Base-by-base conservation (phyloP, 202 grass and related monocot species). In the Hordeum pubiflorum region DNA sequence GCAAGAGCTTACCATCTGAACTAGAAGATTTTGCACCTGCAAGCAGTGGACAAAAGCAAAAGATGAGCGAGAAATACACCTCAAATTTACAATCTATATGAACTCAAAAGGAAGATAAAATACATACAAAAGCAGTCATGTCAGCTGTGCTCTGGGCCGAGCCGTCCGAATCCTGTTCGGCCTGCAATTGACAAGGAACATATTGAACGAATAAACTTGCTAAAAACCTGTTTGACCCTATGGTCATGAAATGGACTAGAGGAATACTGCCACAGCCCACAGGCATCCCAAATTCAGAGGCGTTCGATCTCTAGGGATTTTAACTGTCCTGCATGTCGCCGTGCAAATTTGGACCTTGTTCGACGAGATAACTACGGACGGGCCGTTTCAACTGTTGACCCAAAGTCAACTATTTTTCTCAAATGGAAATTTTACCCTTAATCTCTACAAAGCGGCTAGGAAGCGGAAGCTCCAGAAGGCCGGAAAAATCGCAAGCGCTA, bases 1-100 rank as follows among this genome's bases (percentile, higher is more conserved):
- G 5, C 38, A 43, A 43, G 26, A 74, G 85, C 82, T 91, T 85
- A 92, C 94, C 94, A 94, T 97, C 81, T 97, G 87, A 73, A 89
- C 32, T 10, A 97, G 91, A 89, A 97, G 91, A 37, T 97, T 91
- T 84, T 97, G 89, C 26, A 97, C 91, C 94, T 97, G 84, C 75
- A 84, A 87, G 65, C 9, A 84, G 27, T 5, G 31, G 20, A 15
- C 5, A 58, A 76, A 80, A 43, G 43, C 14, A 41, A 15, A 34
- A 52, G 24, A 54, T 87, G 58, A 87, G 57, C 7, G 46, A 27
- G 37, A 15, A 71, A 67, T 0, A 65, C 38, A 57, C 9, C 23
- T 37, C 13, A 72, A 24, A 63, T n/a, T 15, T 23, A 82, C 12
- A 21, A 67, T 34, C 22, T 36, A 48, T 12, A 24, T 7, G 52